Percentiles rank a stretch among this genome's conserved stretches.
phyloP scores from a whole-genome alignment of 805 yeast genomes.

The Metschnikowia bowlesiae region DNA sequence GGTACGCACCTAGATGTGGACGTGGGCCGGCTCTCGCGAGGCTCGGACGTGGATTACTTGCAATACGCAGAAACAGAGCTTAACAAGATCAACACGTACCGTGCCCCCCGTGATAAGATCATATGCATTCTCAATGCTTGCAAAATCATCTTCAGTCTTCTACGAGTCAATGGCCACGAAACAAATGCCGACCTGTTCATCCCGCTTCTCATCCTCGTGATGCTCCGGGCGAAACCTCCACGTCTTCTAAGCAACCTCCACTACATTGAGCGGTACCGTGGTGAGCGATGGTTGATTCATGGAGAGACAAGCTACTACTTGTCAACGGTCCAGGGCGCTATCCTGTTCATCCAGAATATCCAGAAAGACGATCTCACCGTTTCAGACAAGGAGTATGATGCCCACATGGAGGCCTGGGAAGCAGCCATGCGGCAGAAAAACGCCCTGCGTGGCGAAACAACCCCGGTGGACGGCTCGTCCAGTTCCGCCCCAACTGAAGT shows the following conservation, averaged over 20 bases:
- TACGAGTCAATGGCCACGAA: constrained; percentile 67
- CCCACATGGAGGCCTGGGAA: constrained; percentile 49
- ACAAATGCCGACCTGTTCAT: constrained; percentile 88
- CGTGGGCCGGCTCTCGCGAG: constrained; percentile 37
- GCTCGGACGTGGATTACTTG: constrained; percentile 39
- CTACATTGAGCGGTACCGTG: constrained; percentile 82
- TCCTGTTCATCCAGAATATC: constrained; percentile 67
- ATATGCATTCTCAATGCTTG: constrained; percentile 89
- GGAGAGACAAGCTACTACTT: constrained; percentile 93
- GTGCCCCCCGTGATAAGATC: constrained; percentile 93
- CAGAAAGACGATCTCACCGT: constrained; percentile 57
- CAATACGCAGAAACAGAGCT: constrained; percentile 67
- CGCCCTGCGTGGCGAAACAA: not conserved
- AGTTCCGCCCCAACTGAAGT: no score
- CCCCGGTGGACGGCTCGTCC: not conserved
- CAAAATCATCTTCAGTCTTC: constrained; percentile 83
- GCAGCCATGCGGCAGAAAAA: constrained; percentile 25
- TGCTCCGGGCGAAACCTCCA: constrained; percentile 62
- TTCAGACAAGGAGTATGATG: constrained; percentile 53
- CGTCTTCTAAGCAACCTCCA: constrained; percentile 71
- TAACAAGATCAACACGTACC: constrained; percentile 69
- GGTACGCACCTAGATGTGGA: constrained; percentile 76
- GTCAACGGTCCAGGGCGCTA: constrained; percentile 86
- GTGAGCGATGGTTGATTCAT: constrained; percentile 58
- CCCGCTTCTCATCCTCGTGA: constrained; percentile 80